Evolutionary conservation across 768 basidiomycete genomes (phyloP), one percentile per base, ranked within the genome.

Genomic region (Boletus rubropictus): DNA sequence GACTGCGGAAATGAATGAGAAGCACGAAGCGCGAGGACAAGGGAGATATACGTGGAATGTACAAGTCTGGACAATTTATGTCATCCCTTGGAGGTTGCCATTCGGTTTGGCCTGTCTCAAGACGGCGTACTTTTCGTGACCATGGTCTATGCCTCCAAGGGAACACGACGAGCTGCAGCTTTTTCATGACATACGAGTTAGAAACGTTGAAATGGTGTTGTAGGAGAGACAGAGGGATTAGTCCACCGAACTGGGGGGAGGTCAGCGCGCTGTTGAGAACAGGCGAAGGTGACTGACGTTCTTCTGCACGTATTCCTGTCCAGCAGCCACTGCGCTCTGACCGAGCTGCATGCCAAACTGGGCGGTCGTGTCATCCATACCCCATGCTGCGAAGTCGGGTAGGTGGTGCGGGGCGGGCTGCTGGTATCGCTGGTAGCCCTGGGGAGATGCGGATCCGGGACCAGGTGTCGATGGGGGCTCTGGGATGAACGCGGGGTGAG

Each of bases 291-390:
- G 45, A 72, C 84, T 52, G 53, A 95, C 90, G 64, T 97, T 97
- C 66, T 86, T 86, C 67, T 93, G 89, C 39, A 99, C 86, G 54
- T 98, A 98, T 40, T 93, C 89, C 65, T 95, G 92, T 0, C 96
- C 95, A 0, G 92, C 95, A 6, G 85, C 83, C 3, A 98, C 86
- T 0, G 95, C 95, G 50, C 80, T 89, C 53, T 83, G 82, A 4
- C 95, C 94, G 25, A 98, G 80, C 65, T 97, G 95, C 80, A 98
- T 89, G 18, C 95, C 91, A 62, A 99, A 84, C 65, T 94, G 87
- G 1, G 96, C 89, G 2, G 96, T 97, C 9, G 91, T 82, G 59
- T 89, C 89, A 65, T 96, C 86, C 68, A 98, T 76, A 0, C 89
- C 87, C 86, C 86, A 89, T 12, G 84, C 82, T 9, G 74, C 75